These are phyloP conservation scores for Alnus glutinosa DNA, from an alignment of 306 rosid genomes.

Conservation along the genomic window DNA sequence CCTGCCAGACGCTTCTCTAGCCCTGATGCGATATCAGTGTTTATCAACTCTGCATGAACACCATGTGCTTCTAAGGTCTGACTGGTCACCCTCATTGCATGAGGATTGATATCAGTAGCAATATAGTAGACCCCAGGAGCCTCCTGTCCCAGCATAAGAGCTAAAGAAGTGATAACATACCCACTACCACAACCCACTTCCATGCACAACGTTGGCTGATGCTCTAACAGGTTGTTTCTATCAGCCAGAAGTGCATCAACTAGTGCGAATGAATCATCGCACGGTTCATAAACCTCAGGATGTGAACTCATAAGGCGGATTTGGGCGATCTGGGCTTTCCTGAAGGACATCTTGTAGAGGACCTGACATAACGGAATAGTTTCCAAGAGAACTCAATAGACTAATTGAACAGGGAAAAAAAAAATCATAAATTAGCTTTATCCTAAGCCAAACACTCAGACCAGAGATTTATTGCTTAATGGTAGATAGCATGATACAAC, in stretches of 20 bases:
- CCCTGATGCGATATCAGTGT: slow-evolving; percentile 75
- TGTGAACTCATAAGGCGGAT: slow-evolving; percentile 84
- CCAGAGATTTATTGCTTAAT: too few species aligned
- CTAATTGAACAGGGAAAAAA: slow-evolving; percentile 6
- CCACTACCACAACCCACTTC: slow-evolving; percentile 98
- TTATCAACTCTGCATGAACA: slow-evolving; percentile 75
- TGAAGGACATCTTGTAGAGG: slow-evolving; percentile 42
- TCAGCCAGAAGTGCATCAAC: slow-evolving; percentile 96
- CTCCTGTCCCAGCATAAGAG: slow-evolving; percentile 78
- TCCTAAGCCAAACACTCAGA: background rate
- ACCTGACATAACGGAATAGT: slow-evolving; percentile 36
- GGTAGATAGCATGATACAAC: too few species aligned
- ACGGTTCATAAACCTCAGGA: slow-evolving; percentile 89
- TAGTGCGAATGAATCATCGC: slow-evolving; percentile 94
- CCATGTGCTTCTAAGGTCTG: slow-evolving; percentile 85
- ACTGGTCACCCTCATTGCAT: slow-evolving; percentile 65
- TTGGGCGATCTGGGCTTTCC: slow-evolving; percentile 87
- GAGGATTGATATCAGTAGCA: slow-evolving; percentile 91
- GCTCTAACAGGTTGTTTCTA: slow-evolving; percentile 55
- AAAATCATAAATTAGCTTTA: background rate
- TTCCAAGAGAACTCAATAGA: background rate
- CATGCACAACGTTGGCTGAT: slow-evolving; percentile 67
- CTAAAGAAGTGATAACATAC: slow-evolving; percentile 87
- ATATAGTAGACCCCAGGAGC: slow-evolving; percentile 50
- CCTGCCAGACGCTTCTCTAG: slow-evolving; percentile 77